These are phyloP conservation scores for Pugionium cornutum DNA, from an alignment of 345 rosid genomes.

Conservation along the genomic window DNA sequence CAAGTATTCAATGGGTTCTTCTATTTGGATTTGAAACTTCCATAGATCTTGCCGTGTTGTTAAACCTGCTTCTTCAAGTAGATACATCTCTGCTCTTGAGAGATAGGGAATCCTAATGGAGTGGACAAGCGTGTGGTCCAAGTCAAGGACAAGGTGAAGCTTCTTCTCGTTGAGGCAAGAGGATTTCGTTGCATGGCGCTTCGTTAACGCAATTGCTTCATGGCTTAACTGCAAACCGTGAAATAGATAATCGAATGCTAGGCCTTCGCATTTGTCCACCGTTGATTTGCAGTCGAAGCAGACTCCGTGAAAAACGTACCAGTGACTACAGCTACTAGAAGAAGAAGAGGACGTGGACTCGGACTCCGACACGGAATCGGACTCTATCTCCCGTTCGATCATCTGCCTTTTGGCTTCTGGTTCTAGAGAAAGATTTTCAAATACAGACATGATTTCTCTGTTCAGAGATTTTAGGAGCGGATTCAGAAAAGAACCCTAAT, in stretches of 20 bases:
- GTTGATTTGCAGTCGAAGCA: background rate
- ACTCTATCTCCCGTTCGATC: background rate
- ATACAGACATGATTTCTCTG: background rate
- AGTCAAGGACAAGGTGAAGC: too few relatives aligned
- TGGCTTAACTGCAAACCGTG: slow-evolving; percentile 24
- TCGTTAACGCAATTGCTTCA: slow-evolving; percentile 5
- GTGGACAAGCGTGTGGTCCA: too few relatives aligned
- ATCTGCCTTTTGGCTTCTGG: slow-evolving; percentile 2
- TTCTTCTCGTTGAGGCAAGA: slow-evolving; percentile 8
- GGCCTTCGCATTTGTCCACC: background rate
- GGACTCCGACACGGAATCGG: background rate
- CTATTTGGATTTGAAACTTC: background rate
- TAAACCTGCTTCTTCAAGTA: slow-evolving; percentile 13
- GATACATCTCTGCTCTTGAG: slow-evolving; percentile 16
- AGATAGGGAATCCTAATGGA: background rate
- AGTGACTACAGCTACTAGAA: slow-evolving; percentile 2
- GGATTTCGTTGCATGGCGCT: background rate
- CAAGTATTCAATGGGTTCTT: background rate
- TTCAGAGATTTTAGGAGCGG: too few relatives aligned
- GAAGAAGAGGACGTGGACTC: background rate
- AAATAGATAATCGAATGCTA: background rate
- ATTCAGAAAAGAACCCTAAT: background rate
- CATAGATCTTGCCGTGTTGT: slow-evolving; percentile 10
- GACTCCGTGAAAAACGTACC: background rate
- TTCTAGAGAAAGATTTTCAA: background rate